Base-by-base conservation (phyloP, 495 filamentous ascomycete species). In the Tetracladium marchalianum region DNA sequence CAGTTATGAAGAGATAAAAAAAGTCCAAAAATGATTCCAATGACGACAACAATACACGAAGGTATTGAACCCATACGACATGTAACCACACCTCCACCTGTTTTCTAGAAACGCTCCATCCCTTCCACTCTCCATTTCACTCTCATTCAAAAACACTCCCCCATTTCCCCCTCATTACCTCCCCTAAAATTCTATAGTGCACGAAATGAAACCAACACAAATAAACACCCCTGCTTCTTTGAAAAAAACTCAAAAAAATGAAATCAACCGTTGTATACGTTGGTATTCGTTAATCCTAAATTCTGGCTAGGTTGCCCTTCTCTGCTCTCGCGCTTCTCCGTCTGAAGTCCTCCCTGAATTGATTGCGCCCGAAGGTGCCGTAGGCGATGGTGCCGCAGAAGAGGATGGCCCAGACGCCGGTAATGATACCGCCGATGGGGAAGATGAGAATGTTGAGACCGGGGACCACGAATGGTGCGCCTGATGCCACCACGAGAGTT, bases 341-440 rank as follows among this genome's bases (percentile, higher is more conserved):
- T 47, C 75, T 59, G 54, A 81, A 86, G 41, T 72, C 63, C 17
- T 83, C 76, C 31, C 80, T 55, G 58, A 80, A 84, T 59, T 75
- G 72, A 41, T 81, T 77, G 34, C 83, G 67, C 45, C 71, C 72
- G 33, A 80, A 59, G 0, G 77, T 82, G 35, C 84, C 84, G 35
- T 67, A 75, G 2, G 67, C 79, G 41, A 85, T 77, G 24, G 71
- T 73, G 0, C 55, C 56, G 18, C 78, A 33, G 15, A 79, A 75
- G 1, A 82, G 31, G 0, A 72, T 45, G 0, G 73, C 55, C 78
- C 85, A 90, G 16, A 72, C 53, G 37, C 73, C 64, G 9, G 77
- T 85, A 45, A 88, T 66, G 51, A 86, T 64, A 7, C 83, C 61
- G 8, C 84, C 83, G 15, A 78, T 63, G 0, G 85, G 84, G 61